phyloP scores from a whole-genome alignment of 2,329 filamentous ascomycete genomes.

The Xylariaceae sp. region DNA sequence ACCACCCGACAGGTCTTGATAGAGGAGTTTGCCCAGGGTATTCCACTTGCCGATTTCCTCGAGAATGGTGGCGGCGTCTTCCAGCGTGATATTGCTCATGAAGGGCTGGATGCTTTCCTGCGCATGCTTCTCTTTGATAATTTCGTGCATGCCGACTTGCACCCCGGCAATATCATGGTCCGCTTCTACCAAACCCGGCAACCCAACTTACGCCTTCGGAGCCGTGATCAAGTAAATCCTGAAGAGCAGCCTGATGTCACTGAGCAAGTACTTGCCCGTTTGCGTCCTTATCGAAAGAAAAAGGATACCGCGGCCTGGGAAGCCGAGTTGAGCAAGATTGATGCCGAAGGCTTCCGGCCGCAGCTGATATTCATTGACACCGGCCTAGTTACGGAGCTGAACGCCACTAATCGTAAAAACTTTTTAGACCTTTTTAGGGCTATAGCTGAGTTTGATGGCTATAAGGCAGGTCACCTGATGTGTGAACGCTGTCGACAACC shows the following conservation, averaged over 20 bases:
- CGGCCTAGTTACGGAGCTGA: slow-evolving; percentile 92
- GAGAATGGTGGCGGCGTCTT: slow-evolving; percentile 92
- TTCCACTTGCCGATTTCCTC: slow-evolving; percentile 88
- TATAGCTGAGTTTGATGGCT: slow-evolving; percentile 95
- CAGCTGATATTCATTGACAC: slow-evolving; percentile 98
- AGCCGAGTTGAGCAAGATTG: slow-evolving; percentile 75
- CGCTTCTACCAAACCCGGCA: slow-evolving; percentile 89
- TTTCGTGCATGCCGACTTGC: slow-evolving; percentile 94
- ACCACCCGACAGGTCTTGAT: slow-evolving; percentile 91
- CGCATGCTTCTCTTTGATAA: slow-evolving; percentile 98
- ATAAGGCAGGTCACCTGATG: slow-evolving; percentile 94
- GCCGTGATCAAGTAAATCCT: slow-evolving; percentile 42
- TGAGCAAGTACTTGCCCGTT: slow-evolving; percentile 80
- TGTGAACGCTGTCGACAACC: slow-evolving; percentile 93
- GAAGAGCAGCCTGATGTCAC: slow-evolving; percentile 71
- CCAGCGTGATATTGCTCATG: slow-evolving; percentile 91
- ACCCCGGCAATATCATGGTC: slow-evolving; percentile 99
- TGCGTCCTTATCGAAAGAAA: slow-evolving; percentile 72
- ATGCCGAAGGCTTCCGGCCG: slow-evolving; percentile 86
- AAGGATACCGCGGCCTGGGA: slow-evolving; percentile 75
- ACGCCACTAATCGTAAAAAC: slow-evolving; percentile 82
- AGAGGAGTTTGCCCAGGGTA: slow-evolving; percentile 94
- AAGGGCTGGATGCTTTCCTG: slow-evolving; percentile 93
- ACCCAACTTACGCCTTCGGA: slow-evolving; percentile 65
- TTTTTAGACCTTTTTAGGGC: slow-evolving; percentile 96